Conservation (phyloP, 352 stramenopile species). For the Elongisporangium anandrum region DNA sequence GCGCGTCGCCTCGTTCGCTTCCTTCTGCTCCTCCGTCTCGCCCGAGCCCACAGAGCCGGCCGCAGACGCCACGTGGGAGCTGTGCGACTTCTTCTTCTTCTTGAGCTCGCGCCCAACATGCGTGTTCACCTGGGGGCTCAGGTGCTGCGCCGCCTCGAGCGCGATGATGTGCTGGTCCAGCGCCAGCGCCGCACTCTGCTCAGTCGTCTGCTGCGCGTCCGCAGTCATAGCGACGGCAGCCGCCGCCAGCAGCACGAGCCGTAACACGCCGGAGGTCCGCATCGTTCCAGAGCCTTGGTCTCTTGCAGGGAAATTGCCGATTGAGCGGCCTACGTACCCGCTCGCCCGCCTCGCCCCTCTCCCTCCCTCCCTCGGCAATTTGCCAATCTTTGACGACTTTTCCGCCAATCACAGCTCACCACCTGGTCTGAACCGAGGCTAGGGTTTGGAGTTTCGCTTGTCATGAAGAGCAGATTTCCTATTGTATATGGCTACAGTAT, state of each 20-base stretch:
- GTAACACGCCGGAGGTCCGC: conserved; percentile 52
- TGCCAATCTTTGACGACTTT: neutral
- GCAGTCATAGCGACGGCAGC: conserved; percentile 22
- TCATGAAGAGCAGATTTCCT: too few relatives aligned
- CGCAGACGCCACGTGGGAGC: neutral
- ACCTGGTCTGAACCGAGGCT: neutral
- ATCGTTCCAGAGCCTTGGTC: conserved; percentile 17
- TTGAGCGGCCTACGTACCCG: conserved; percentile 23
- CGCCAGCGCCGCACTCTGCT: conserved; percentile 11
- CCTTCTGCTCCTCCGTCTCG: neutral
- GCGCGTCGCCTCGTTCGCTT: neutral
- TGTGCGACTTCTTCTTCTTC: neutral
- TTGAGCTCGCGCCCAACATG: neutral
- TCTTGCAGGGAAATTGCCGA: conserved; percentile 43
- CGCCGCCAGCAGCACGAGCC: conserved; percentile 42
- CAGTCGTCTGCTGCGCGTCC: conserved; percentile 6
- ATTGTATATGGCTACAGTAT: neutral
- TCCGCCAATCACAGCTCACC: neutral
- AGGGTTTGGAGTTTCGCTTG: neutral
- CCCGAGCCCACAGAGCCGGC: neutral
- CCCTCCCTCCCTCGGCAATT: neutral
- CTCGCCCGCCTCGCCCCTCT: neutral
- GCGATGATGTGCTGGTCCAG: conserved; percentile 8
- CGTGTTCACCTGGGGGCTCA: conserved; percentile 1
- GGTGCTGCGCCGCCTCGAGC: conserved; percentile 7